phyloP scores from a whole-genome alignment of 2,329 filamentous ascomycete genomes.

The Graphilbum ipis-grandicollis region DNA sequence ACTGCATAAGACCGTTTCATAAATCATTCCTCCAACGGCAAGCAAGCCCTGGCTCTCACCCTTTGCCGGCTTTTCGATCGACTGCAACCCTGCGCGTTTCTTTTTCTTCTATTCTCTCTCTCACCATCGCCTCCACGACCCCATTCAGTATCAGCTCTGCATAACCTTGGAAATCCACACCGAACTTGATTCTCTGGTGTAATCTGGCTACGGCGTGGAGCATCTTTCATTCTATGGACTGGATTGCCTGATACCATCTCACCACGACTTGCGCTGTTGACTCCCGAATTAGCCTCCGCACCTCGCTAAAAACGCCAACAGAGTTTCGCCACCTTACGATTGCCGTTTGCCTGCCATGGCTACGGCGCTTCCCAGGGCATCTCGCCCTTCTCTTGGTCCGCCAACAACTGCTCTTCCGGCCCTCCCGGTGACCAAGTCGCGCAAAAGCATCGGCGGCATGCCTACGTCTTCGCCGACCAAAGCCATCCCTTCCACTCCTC shows the following conservation, averaged over 20 bases:
- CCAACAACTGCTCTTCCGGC: constrained; percentile 57
- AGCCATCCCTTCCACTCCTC: constrained; percentile 37
- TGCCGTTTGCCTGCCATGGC: constrained; percentile 27
- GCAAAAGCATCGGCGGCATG: constrained; percentile 42
- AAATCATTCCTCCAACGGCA: constrained; percentile 4
- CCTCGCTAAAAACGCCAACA: too few relatives aligned
- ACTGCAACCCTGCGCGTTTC: neutral
- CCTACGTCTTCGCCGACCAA: constrained; percentile 26
- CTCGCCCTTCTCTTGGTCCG: constrained; percentile 51
- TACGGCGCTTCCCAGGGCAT: constrained; percentile 48
- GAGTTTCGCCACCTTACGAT: constrained; percentile 10
- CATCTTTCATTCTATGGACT: neutral
- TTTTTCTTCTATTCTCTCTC: too few relatives aligned
- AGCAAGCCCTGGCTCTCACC: constrained; percentile 1
- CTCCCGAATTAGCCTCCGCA: too few relatives aligned
- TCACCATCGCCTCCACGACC: too few relatives aligned
- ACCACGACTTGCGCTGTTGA: too few relatives aligned
- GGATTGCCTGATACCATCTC: too few relatives aligned
- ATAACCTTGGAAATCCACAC: too few relatives aligned
- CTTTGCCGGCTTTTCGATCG: neutral
- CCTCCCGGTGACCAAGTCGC: constrained; percentile 54
- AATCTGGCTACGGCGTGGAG: neutral
- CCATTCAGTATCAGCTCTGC: too few relatives aligned
- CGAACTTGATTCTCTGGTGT: too few relatives aligned
- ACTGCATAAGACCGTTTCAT: constrained; percentile 15